Percentiles rank a stretch among this genome's conserved stretches.
Conservation (phyloP, 2,329 filamentous ascomycete genomes). For the Paraconiothyrium brasiliense region DNA sequence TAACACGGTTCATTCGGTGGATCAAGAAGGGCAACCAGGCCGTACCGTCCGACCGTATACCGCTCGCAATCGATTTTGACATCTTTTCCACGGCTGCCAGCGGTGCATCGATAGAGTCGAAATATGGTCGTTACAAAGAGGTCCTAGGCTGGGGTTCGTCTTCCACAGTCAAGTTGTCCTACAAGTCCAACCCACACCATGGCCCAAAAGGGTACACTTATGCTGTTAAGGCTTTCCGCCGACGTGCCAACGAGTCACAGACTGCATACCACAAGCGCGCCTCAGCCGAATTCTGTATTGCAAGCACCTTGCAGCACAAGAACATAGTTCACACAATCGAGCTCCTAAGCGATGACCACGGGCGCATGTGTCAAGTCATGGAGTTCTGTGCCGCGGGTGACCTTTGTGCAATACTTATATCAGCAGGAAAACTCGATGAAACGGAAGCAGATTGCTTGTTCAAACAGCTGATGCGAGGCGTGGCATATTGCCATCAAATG, state of each 20-base stretch:
- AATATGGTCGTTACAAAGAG: conserved; percentile 98
- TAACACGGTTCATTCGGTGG: conserved; percentile 83
- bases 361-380: conserved; percentile 99
- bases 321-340: conserved; percentile 99
- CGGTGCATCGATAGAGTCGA: conserved; percentile 84
- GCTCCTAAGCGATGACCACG: conserved; percentile 92
- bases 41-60: conserved; percentile 87
- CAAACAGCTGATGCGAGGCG: conserved; percentile 98
- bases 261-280: conserved; percentile 98
- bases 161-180: conserved; percentile 95
- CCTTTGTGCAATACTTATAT: conserved; percentile 89
- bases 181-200: conserved; percentile 88
- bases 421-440: conserved; percentile 90
- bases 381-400: conserved; percentile 98
- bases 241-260: conserved; percentile 89
- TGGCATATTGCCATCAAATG: conserved; percentile 99
- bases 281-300: conserved; percentile 98
- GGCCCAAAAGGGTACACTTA: conserved; percentile 84
- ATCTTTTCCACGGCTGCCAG: conserved; percentile 80
- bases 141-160: conserved; percentile 95
- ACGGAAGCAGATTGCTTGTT: conserved; percentile 97
- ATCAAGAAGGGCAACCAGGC: conserved; percentile 77
- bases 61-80: conserved; percentile 95
- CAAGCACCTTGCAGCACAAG: conserved; percentile 92
- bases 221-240: conserved; percentile 97